Evolutionary conservation across 2,329 filamentous ascomycete genomes (phyloP).

Genomic region (Clonostachys rosea): DNA sequence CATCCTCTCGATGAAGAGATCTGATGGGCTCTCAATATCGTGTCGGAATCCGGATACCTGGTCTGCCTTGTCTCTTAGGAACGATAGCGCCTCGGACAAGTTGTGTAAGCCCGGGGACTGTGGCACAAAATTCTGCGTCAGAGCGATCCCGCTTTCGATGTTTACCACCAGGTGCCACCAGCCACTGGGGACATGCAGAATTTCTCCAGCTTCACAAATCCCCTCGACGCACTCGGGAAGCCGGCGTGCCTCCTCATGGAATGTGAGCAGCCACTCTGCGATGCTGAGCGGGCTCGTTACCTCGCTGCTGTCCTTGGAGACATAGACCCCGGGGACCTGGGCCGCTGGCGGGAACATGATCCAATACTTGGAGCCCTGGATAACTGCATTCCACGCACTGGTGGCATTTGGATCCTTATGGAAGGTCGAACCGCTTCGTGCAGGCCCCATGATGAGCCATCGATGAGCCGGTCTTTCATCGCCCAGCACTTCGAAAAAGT

Average conservation of each 20-base stretch:
- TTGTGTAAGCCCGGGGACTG: constrained; percentile 48
- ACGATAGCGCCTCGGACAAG: constrained; percentile 70
- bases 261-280: constrained; percentile 91
- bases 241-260: constrained; percentile 76
- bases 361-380: constrained; percentile 93
- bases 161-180: constrained; percentile 99
- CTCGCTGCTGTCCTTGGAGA: constrained; percentile 84
- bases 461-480: constrained; percentile 77
- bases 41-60: constrained; percentile 84
- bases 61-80: constrained; percentile 75
- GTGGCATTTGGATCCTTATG: constrained; percentile 77
- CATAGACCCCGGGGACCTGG: constrained; percentile 82
- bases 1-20: constrained; percentile 69
- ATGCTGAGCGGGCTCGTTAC: constrained; percentile 93
- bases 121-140: constrained; percentile 96
- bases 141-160: constrained; percentile 74
- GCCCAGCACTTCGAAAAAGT: constrained; percentile 78
- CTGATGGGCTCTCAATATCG: constrained; percentile 67
- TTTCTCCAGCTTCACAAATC: constrained; percentile 77
- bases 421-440: constrained; percentile 86
- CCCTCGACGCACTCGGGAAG: constrained; percentile 79
- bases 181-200: constrained; percentile 86
- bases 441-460: constrained; percentile 89
- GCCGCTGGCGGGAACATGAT: constrained; percentile 89
- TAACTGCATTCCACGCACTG: constrained; percentile 90